phyloP scores from a whole-genome alignment of 352 stramenopile genomes.

The Phytopythium oedochilum region DNA sequence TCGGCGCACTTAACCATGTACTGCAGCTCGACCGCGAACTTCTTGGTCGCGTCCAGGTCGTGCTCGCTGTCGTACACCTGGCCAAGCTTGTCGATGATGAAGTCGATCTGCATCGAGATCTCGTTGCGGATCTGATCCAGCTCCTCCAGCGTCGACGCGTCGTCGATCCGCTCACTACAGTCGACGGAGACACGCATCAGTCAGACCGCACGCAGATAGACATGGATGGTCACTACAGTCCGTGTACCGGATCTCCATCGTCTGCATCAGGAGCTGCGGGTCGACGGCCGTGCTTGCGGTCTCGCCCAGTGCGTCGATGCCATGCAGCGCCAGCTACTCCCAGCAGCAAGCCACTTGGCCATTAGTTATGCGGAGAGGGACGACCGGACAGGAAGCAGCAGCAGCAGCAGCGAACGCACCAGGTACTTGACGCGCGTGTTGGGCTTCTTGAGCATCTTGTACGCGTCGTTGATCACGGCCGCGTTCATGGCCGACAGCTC shows the following conservation, averaged over 20 bases:
- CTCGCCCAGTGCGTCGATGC: conserved; percentile 77
- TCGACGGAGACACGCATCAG: no score
- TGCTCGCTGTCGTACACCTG: conserved; percentile 73
- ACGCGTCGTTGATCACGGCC: conserved; percentile 79
- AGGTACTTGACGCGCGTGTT: conserved; percentile 84
- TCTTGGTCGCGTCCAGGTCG: conserved; percentile 71
- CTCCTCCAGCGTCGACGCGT: conserved; percentile 35
- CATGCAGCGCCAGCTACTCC: conserved; percentile 64
- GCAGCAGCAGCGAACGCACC: conserved; percentile 16
- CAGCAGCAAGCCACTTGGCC: background rate
- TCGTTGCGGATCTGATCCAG: conserved; percentile 56
- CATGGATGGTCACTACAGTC: no score
- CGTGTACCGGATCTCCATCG: conserved; percentile 78
- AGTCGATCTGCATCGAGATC: conserved; percentile 65
- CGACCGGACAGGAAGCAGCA: background rate
- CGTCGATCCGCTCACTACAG: conserved; percentile 76
- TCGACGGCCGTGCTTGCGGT: conserved; percentile 72
- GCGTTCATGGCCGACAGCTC: conserved; percentile 75
- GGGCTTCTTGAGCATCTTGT: conserved; percentile 86
- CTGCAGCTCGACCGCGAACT: conserved; percentile 72
- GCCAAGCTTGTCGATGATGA: conserved; percentile 64
- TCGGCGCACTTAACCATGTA: conserved; percentile 87
- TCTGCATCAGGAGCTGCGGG: conserved; percentile 72
- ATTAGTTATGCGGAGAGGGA: background rate
- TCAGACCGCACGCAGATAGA: no score